Percentiles rank a stretch among this genome's conserved stretches.
These are phyloP conservation scores for Tilletia walkeri DNA, from an alignment of 1,284 basidiomycete species.

Conservation along the genomic window DNA sequence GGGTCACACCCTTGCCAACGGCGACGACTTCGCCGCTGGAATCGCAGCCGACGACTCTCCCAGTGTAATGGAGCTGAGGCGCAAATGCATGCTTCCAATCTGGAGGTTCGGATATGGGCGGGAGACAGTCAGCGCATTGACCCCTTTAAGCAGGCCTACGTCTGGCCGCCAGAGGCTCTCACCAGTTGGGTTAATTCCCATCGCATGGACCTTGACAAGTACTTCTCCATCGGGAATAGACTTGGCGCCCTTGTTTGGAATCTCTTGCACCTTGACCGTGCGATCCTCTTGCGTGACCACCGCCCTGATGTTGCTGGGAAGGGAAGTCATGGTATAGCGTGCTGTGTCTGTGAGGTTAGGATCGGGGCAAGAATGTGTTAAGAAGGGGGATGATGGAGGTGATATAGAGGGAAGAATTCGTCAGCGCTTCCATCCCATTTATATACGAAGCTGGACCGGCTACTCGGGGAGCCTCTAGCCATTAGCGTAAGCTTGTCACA, in stretches of 20 bases:
- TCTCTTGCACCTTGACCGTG: constrained; percentile 12
- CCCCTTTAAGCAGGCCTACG: too few relatives aligned
- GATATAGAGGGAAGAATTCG: too few relatives aligned
- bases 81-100: neutral
- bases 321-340: constrained; percentile 8
- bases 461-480: too few relatives aligned
- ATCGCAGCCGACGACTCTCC: constrained; percentile 14
- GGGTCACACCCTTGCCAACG: constrained; percentile 11
- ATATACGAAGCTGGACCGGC: too few relatives aligned
- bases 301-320: constrained; percentile 19
- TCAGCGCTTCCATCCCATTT: too few relatives aligned
- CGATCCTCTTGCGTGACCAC: constrained; percentile 17
- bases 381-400: too few relatives aligned
- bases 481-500: too few relatives aligned
- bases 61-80: neutral
- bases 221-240: constrained; percentile 10
- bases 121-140: too few relatives aligned
- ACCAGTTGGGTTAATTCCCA: constrained; percentile 21
- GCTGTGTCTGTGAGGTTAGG: neutral
- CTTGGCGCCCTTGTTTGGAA: constrained; percentile 4
- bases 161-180: too few relatives aligned
- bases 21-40: constrained; percentile 17
- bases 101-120: neutral
- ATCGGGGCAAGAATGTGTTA: too few relatives aligned
- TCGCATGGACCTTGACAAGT: constrained; percentile 17